Conservation (phyloP, 129 eudicot genomes). For the Flaveria bidentis region DNA sequence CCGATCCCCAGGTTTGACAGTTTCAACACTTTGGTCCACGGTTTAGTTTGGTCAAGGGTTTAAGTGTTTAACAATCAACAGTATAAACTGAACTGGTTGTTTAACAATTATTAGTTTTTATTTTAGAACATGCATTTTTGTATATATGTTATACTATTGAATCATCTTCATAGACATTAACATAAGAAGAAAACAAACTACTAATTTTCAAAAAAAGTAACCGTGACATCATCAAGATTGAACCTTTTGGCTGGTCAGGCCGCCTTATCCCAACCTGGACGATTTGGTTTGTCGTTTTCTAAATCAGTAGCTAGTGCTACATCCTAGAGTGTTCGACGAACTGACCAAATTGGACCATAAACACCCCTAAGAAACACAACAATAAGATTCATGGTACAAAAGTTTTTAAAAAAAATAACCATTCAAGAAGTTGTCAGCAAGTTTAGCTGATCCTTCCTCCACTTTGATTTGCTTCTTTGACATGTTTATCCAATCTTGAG, state of each 20-base stretch:
- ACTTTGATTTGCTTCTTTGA: neutral
- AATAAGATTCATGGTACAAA: neutral
- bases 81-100: neutral
- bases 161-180: neutral
- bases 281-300: neutral
- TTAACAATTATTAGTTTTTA: neutral
- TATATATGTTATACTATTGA: neutral
- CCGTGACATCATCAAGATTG: neutral
- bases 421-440: constrained; percentile 14
- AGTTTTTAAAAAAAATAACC: neutral
- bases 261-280: neutral
- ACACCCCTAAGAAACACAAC: neutral
- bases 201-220: neutral
- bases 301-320: neutral
- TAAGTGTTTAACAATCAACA: neutral
- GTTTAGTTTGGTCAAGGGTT: neutral
- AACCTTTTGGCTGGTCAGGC: neutral
- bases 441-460: neutral
- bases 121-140: neutral
- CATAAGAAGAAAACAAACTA: neutral
- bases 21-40: neutral
- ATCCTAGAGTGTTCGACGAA: neutral
- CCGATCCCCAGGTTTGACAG: too few relatives aligned
- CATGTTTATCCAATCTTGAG: constrained; percentile 15
- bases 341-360: too few relatives aligned